Base-by-base conservation (phyloP, 805 yeast species). In the Yueomyces sinensis region DNA sequence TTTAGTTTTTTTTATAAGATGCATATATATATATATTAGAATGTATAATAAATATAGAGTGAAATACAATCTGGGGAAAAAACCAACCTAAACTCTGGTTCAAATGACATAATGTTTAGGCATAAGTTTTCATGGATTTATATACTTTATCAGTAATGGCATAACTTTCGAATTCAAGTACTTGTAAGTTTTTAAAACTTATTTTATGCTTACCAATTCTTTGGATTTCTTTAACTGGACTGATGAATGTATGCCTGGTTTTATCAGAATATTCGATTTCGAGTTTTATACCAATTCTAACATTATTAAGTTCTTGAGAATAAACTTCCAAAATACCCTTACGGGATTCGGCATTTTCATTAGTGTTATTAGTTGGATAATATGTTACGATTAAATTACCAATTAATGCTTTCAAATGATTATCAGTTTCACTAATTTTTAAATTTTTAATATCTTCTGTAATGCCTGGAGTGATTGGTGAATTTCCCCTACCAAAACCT, bases 171-270 rank as follows among this genome's bases (percentile, higher is more conserved):
- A 52, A 54, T 34, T 52, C 59, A 9, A 55, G 37, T 19, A 52
- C 34, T 28, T 45, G 44, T 18, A 36, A 35, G 0, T 39, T 39
- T 5, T 38, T 38, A 2, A 52, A 19, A 3, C 41, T 31, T 9
- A 51, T 36, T 14, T 59, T 59, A 9, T 57, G 52, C 30, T 50
- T 45, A 5, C 55, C 56, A 22, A 54, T 37, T 30, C 55, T 42
- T 31, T 37, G 42, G 4, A 55, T 40, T 18, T 40, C 38, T 4
- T 41, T 30, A 9, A 47, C 14, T 17, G 32, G 42, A 29, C 45
- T 35, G 4, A 33, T 25, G 20, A 45, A 41, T 3, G 18, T 23
- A 9, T 33, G 33, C 3, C 30, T 30, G 2, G 29, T 27, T n/a
- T 34, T 30, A 13, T 13, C 9, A 14, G 32, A 24, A 9, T 13